phyloP scores from a whole-genome alignment of 202 grass and related monocot species.

The Panicum hallii region DNA sequence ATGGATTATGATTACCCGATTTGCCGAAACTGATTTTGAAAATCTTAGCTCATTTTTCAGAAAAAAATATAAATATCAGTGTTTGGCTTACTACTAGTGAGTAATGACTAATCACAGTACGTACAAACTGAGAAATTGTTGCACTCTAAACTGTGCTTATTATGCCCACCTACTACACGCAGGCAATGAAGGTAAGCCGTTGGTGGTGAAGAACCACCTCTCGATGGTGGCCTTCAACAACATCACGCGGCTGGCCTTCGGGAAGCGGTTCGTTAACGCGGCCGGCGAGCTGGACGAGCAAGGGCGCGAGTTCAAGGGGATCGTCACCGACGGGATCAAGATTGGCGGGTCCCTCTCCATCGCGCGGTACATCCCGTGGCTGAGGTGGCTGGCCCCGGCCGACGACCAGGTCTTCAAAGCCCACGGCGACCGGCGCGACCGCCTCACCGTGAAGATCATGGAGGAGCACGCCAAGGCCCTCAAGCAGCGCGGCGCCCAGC shows the following conservation, averaged over 20 bases:
- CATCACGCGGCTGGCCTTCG: slow-evolving; percentile 95
- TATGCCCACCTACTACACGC: neutral
- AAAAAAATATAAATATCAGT: no score
- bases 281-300: slow-evolving; percentile 78
- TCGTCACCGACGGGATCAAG: slow-evolving; percentile 78
- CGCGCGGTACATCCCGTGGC: slow-evolving; percentile 67
- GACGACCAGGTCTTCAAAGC: slow-evolving; percentile 71
- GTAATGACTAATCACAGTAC: no score
- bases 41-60: neutral
- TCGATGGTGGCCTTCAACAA: slow-evolving; percentile 88
- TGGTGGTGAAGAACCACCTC: slow-evolving; percentile 66
- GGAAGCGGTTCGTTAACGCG: slow-evolving; percentile 84
- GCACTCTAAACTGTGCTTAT: neutral
- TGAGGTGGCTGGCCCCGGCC: slow-evolving; percentile 75
- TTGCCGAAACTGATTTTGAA: neutral
- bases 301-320: slow-evolving; percentile 85
- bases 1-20: neutral
- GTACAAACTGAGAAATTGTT: neutral
- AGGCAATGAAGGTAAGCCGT: slow-evolving; percentile 60
- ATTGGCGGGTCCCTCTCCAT: slow-evolving; percentile 87
- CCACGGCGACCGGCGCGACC: slow-evolving; percentile 71
- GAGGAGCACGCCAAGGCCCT: slow-evolving; percentile 82
- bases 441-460: slow-evolving; percentile 79
- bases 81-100: no score
- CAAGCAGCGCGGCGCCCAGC: slow-evolving; percentile 69